Evolutionary conservation across 208 protist species (phyloP), one percentile per base, ranked within the genome.

Genomic region (Borovskyia barvae): DNA sequence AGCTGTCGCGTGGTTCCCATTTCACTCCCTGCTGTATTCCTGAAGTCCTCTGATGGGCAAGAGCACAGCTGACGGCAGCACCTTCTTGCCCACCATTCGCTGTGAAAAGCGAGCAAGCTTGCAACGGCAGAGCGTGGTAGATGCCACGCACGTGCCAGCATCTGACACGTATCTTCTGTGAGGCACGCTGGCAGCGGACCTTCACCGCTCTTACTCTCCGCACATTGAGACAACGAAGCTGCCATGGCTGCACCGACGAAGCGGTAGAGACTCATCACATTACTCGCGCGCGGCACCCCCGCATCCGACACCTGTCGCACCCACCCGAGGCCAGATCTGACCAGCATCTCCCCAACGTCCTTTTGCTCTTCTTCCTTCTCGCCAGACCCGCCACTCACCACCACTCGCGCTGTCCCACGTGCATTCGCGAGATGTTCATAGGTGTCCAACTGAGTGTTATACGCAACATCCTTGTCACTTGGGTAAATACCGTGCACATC

Each of bases 361-460:
- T 47, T 29, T 7, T 7, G 7, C 19, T 43, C 35, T 1, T 26
- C 32, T 12, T 46, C 33, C 19, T 35, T 32, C n/a, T 17, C 24
- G 24, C 8, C 33, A 26, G 4, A n/a, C 20, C 17, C n/a, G 41
- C 33, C 40, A 17, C 15, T 51, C 12, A 17, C 30, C 28, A 35
- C 45, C 46, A 70, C 26, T 5, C 17, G 20, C 20, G 64, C 59
- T 36, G 64, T 64, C 0, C 65, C 47, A 26, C 72, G 67, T 11
- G 68, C 75, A 26, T 58, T 50, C 25, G 50, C 56, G 11, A 81
- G 64, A 40, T 84, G 68, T 36, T 85, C 80, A 55, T 74, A 68
- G 32, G 33, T 57, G 29, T 68, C 69, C 20, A 75, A 32, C 37
- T 83, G 77, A 3, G 68, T 82, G 52, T 82, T 85, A 55, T 78